A percentile compares a stretch with the other conserved stretches of the same genome.
phyloP scores from a whole-genome alignment of 495 filamentous ascomycete genomes.

The Penicillium cinerascens region DNA sequence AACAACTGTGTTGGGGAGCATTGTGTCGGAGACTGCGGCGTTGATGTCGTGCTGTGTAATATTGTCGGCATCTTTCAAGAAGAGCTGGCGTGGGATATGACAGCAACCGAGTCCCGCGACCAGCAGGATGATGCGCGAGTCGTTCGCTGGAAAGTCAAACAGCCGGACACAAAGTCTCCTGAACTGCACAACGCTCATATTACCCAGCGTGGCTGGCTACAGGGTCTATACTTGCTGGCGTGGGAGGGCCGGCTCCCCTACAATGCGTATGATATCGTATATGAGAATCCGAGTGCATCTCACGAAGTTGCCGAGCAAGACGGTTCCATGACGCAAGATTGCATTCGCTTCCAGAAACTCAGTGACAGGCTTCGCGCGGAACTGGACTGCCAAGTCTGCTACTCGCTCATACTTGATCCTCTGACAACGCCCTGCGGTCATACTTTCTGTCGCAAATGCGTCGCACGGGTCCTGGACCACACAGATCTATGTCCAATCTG shows the following conservation, averaged over 20 bases:
- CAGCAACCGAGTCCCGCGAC: not conserved
- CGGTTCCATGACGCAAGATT: conserved; percentile 50
- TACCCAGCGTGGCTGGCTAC: conserved; percentile 17
- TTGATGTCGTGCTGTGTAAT: conserved; percentile 72
- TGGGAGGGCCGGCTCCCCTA: conserved; percentile 29
- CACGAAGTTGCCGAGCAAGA: conserved; percentile 33
- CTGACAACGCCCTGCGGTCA: conserved; percentile 84
- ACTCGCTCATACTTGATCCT: conserved; percentile 71
- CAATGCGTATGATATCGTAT: conserved; percentile 49
- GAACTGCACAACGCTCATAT: conserved; percentile 16
- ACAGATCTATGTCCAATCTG: conserved; percentile 76
- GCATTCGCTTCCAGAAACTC: conserved; percentile 49
- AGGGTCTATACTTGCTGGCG: conserved; percentile 30
- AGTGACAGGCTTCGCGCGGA: conserved; percentile 61
- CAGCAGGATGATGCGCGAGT: conserved; percentile 42
- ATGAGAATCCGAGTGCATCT: conserved; percentile 34
- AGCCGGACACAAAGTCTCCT: conserved; percentile 14
- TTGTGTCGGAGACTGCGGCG: conserved; percentile 67
- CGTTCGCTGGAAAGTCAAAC: conserved; percentile 36
- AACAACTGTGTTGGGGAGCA: conserved; percentile 62
- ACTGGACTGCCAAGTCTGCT: conserved; percentile 86
- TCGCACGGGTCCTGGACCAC: conserved; percentile 70
- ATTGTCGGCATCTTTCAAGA: conserved; percentile 52
- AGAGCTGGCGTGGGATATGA: conserved; percentile 35
- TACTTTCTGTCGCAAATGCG: conserved; percentile 80